phyloP scores from a whole-genome alignment of 768 basidiomycete species.

The Podaxis rugospora region DNA sequence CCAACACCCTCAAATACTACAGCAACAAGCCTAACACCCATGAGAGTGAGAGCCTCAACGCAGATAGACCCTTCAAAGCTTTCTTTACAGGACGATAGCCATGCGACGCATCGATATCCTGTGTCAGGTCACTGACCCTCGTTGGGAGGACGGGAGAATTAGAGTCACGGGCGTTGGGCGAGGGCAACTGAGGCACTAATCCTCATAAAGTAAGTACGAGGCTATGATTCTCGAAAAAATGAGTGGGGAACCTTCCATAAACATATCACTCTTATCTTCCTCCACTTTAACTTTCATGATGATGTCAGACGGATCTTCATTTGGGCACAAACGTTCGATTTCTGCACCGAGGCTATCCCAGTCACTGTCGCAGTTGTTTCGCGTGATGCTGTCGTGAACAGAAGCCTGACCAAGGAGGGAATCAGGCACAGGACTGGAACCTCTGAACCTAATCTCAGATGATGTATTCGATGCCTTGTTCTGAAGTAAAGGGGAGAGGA shows the following conservation, averaged over 20 bases:
- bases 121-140: background rate
- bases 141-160: conserved; percentile 28
- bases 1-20: background rate
- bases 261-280: conserved; percentile 41
- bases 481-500: conserved; percentile 29
- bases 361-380: conserved; percentile 12
- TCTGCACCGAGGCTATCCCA: conserved; percentile 23
- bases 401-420: conserved; percentile 14
- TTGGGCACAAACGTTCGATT: conserved; percentile 26
- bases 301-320: conserved; percentile 22
- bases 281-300: conserved; percentile 57
- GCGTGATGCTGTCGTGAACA: background rate
- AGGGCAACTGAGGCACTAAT: conserved; percentile 51
- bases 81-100: conserved; percentile 40
- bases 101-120: background rate
- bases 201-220: background rate
- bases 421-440: background rate
- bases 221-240: background rate
- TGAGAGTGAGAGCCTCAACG: conserved; percentile 55
- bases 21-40: conserved; percentile 51
- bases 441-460: background rate
- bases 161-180: conserved; percentile 45
- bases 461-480: background rate
- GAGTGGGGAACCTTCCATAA: conserved; percentile 52
- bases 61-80: conserved; percentile 48